Percentiles rank a stretch among this genome's conserved stretches.
Conservation (phyloP, 306 rosid species). For the Prunus mume region DNA sequence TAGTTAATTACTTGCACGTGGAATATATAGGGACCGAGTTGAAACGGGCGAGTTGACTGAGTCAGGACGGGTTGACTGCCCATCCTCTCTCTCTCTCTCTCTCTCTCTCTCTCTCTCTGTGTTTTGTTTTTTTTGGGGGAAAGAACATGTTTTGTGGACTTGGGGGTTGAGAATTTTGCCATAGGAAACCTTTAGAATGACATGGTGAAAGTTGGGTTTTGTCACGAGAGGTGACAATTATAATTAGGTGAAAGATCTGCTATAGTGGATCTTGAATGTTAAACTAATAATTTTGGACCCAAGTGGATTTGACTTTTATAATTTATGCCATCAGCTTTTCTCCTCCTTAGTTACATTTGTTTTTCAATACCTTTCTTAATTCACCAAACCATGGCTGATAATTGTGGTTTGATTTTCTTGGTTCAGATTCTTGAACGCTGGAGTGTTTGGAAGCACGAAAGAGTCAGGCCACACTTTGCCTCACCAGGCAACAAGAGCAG, state of each 20-base stretch:
- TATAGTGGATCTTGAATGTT: neutral
- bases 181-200: no score
- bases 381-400: neutral
- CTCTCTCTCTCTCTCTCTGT: no score
- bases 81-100: no score
- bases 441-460: conserved; percentile 72
- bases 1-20: no score
- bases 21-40: neutral
- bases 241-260: neutral
- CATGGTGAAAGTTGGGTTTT: no score
- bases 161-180: no score
- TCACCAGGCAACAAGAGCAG: conserved; percentile 76
- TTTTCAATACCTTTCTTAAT: neutral
- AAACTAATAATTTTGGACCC: neutral
- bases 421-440: conserved; percentile 83
- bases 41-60: neutral
- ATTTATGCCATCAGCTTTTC: neutral
- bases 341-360: neutral
- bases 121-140: no score
- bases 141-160: neutral
- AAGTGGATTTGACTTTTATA: neutral
- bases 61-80: neutral
- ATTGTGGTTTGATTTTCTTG: neutral
- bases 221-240: no score
- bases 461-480: conserved; percentile 70